Base-by-base conservation (phyloP, 768 basidiomycete genomes). In the Tulasnella sp. region DNA sequence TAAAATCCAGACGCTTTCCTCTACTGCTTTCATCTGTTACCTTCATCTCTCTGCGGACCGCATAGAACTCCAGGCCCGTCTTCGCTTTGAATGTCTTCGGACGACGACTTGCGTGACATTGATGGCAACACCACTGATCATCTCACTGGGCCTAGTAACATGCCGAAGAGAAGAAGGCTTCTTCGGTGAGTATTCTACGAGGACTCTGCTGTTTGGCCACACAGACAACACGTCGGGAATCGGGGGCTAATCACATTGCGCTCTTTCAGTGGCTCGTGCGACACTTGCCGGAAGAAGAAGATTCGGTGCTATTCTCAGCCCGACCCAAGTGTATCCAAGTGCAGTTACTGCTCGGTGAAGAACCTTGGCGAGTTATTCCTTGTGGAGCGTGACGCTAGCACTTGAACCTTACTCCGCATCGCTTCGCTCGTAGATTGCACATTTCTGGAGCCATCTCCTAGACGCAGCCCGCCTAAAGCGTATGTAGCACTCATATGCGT, bases 231-330 rank as follows among this genome's bases (percentile, higher is more conserved):
- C n/a, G n/a, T n/a, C n/a, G n/a, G n/a, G n/a, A n/a, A n/a, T n/a
- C n/a, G n/a, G n/a, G n/a, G n/a, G n/a, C n/a, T n/a, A n/a, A n/a
- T n/a, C 23, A 17, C 13, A 13, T 45, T 56, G 34, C 9, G 19
- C 43, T 27, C 21, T 56, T 19, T 24, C 50, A 59, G 61, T 49
- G 88, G n/a, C n/a, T n/a, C 88, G 5, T 92, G 89, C 67, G 88
- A 91, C 67, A 78, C 82, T 0, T 92, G 89, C 68, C 76, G 89
- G 38, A 75, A 86, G 60, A 91, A 90, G 76, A 93, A 93, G 62
- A 66, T 67, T 73, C 83, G 87, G 84, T 11, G 19, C 27, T 47
- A 51, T 26, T 58, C 55, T 32, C 51, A 56, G 30, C 34, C 32
- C 30, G 43, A 41, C 8, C 43, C 45, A 41, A 47, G 38, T 58